A percentile compares a stretch with the other conserved stretches of the same genome.
Evolutionary conservation across 2,329 filamentous ascomycete genomes (phyloP).

Genomic region (Mariannaea elegans): DNA sequence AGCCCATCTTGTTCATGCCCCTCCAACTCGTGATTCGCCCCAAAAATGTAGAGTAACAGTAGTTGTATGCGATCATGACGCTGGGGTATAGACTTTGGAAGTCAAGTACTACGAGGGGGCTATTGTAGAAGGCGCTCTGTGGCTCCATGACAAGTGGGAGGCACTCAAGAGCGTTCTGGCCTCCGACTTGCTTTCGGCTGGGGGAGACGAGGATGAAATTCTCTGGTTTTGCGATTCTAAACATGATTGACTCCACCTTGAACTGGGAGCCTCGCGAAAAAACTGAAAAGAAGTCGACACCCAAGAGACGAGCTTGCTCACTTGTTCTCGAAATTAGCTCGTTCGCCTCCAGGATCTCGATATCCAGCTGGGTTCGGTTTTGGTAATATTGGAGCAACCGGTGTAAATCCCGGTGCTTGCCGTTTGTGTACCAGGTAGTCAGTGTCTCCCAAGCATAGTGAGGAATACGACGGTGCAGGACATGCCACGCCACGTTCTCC

Average conservation of each 20-base stretch:
- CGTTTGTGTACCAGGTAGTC: constrained; percentile 82
- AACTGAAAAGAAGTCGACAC: constrained; percentile 96
- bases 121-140: constrained; percentile 91
- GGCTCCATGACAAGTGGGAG: constrained; percentile 97
- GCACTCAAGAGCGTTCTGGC: constrained; percentile 94
- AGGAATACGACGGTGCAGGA: constrained; percentile 86
- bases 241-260: constrained; percentile 99
- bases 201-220: constrained; percentile 92
- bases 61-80: constrained; percentile 99
- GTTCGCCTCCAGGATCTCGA: constrained; percentile 92
- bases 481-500: constrained; percentile 93
- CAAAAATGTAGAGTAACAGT: constrained; percentile 97
- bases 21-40: constrained; percentile 88
- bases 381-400: constrained; percentile 84
- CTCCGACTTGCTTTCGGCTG: constrained; percentile 88
- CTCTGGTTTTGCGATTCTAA: constrained; percentile 96
- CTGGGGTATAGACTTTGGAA: constrained; percentile 97
- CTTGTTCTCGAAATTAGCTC: constrained; percentile 89
- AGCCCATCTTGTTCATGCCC: constrained; percentile 94
- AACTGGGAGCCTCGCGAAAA: constrained; percentile 96
- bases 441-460: constrained; percentile 84
- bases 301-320: constrained; percentile 91
- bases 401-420: constrained; percentile 72
- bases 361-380: constrained; percentile 77
- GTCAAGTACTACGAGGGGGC: constrained; percentile 88